These are phyloP conservation scores for Spergularia azorica DNA, from an alignment of 179 eudicot genomes.

Conservation along the genomic window DNA sequence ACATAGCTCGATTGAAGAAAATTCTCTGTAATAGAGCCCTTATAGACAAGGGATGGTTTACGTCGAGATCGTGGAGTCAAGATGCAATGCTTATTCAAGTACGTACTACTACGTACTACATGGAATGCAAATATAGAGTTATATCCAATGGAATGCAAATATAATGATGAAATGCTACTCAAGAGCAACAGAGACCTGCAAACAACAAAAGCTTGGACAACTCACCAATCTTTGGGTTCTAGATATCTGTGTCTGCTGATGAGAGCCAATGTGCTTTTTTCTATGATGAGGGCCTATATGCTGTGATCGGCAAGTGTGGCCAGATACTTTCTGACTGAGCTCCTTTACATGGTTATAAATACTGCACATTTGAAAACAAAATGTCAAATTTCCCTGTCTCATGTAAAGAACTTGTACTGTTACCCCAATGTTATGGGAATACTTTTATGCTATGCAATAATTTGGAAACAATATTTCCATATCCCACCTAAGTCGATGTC, in stretches of 20 bases:
- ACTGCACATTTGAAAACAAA: conserved; percentile 41
- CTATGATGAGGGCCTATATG: conserved; percentile 36
- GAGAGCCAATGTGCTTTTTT: conserved; percentile 30
- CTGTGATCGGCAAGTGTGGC: conserved; percentile 36
- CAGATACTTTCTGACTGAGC: conserved; percentile 46
- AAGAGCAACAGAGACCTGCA: not conserved
- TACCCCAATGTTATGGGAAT: too few species aligned
- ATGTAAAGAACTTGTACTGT: not conserved
- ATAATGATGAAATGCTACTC: not conserved
- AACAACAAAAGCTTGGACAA: not conserved
- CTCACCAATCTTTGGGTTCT: conserved; percentile 48
- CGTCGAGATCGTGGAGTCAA: too few species aligned
- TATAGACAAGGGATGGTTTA: too few species aligned
- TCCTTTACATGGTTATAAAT: conserved; percentile 73
- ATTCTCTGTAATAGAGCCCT: too few species aligned
- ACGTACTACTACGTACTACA: too few species aligned
- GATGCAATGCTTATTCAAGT: too few species aligned
- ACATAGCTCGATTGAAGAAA: too few species aligned
- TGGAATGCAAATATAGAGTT: too few species aligned
- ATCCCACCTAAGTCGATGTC: conserved; percentile 94
- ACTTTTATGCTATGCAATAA: not conserved
- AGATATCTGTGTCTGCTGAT: conserved; percentile 22
- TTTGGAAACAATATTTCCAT: not conserved
- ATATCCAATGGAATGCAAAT: not conserved
- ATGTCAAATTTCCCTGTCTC: not conserved